Base-by-base conservation (phyloP, 495 filamentous ascomycete species). In the Neurospora pannonica region DNA sequence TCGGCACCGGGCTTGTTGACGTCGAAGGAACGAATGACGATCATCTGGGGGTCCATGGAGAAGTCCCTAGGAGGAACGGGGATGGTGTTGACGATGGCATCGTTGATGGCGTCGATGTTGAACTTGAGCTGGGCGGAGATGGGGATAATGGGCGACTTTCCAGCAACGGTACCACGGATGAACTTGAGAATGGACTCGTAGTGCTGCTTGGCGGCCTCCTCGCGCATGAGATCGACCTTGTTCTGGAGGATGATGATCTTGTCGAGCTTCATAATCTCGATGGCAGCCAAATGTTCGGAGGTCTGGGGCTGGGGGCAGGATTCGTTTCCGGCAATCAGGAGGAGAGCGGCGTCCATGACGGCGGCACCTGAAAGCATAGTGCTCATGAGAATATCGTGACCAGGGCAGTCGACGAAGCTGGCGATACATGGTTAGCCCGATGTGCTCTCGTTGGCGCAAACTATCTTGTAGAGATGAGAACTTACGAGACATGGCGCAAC, bases 321-420 rank as follows among this genome's bases (percentile, higher is more conserved):
- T 92, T 99, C 96, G 87, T 99, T 99, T 85, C 96, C 97, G 75
- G 96, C 97, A 81, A 99, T 98, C 54, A 99, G 87, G 38, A 99
- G 90, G 38, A 99, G 88, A 39, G 97, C 97, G 70, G 96, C 96
- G 83, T 99, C 96, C 96, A 99, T 99, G 87, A 99, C 96, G 60
- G 96, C 96, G 79, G 96, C 96, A 80, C 96, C 97, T 81, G 96
- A 99, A 85, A 98, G 91, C 96, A 98, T 99, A 74, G 96, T 99
- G 84, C 95, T 97, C 96, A 99, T 99, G 80, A 99, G 94, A 93
- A 99, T 99, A 85, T 99, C 96, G 91, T 99, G 96, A 84, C 96
- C 96, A 42, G 96, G 96, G 88, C 96, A 99, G 84, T 99, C 96
- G 73, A 99, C 97, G 83, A 99, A 99, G 19, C 90, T 94, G 76